Evolutionary conservation across 805 yeast species (phyloP).

Genomic region (Starmerella cellae): DNA sequence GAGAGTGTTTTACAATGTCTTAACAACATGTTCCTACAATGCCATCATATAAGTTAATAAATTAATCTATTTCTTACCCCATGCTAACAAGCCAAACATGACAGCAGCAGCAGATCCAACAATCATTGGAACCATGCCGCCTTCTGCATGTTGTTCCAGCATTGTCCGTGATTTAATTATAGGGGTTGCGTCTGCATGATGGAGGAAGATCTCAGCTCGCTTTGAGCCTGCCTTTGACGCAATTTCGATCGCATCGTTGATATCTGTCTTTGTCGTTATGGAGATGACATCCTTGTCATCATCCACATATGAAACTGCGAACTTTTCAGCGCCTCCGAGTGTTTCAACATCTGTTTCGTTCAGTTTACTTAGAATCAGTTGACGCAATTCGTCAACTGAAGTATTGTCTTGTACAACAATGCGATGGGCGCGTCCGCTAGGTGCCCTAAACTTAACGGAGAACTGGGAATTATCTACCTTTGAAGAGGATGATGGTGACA

Average conservation of each 20-base stretch:
- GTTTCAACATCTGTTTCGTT: constrained; percentile 28
- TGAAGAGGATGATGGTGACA: not conserved
- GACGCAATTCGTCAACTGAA: constrained; percentile 40
- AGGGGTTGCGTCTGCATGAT: constrained; percentile 39
- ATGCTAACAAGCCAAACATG: constrained; percentile 15
- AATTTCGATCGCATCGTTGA: constrained; percentile 56
- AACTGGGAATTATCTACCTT: constrained; percentile 21
- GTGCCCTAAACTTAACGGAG: constrained; percentile 66
- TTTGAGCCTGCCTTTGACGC: constrained; percentile 37
- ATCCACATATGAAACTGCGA: constrained; percentile 65
- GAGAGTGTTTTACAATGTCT: too few relatives aligned
- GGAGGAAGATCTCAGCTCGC: constrained; percentile 61
- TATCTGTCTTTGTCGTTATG: constrained; percentile 59
- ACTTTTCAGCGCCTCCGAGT: constrained; percentile 32
- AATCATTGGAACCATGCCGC: constrained; percentile 14
- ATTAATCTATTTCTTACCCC: constrained; percentile 12
- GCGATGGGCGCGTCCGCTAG: constrained; percentile 64
- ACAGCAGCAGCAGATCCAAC: constrained; percentile 17
- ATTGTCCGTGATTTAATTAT: constrained; percentile 5
- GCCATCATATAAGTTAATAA: not conserved
- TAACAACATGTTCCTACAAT: too few relatives aligned
- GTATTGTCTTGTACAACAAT: constrained; percentile 44
- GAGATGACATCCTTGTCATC: constrained; percentile 76
- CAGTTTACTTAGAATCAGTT: constrained; percentile 30
- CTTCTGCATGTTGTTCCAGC: constrained; percentile 1